These are phyloP conservation scores for Fagopyrum tataricum DNA, from an alignment of 148 eudicot species.

Conservation along the genomic window DNA sequence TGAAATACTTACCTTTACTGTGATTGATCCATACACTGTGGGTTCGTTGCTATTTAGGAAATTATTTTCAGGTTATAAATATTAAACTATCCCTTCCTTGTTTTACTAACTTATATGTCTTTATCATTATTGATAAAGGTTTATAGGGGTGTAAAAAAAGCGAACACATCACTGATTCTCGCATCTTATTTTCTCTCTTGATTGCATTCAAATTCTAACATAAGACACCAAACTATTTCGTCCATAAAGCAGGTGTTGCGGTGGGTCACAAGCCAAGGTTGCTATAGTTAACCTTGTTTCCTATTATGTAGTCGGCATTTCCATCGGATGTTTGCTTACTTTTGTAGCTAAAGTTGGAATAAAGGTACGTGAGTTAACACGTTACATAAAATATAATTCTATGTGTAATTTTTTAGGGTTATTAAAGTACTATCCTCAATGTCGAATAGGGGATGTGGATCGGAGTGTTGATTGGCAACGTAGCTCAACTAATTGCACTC, in stretches of 20 bases:
- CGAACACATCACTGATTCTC: no score
- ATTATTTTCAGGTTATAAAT: no score
- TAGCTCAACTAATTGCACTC: background rate
- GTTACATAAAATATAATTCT: background rate
- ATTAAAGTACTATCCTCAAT: background rate
- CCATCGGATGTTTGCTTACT: constrained; percentile 30
- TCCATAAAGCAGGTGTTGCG: constrained; percentile 31
- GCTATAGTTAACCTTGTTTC: constrained; percentile 30
- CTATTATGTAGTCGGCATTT: constrained; percentile 33
- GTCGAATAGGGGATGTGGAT: constrained; percentile 10
- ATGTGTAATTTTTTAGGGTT: background rate
- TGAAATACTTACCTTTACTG: no score
- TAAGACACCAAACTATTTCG: no score
- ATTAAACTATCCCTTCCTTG: no score
- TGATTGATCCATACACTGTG: no score
- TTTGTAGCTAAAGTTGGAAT: constrained; percentile 24
- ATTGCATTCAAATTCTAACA: no score
- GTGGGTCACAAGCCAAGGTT: constrained; percentile 32
- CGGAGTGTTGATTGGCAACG: constrained; percentile 9
- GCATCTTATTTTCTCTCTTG: no score
- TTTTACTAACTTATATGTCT: no score
- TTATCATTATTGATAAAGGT: no score
- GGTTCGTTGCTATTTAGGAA: no score
- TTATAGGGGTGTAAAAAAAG: no score
- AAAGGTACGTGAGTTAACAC: constrained; percentile 14